These are phyloP conservation scores for Metschnikowia chrysomelidarum DNA, from an alignment of 805 yeast species.

Conservation along the genomic window DNA sequence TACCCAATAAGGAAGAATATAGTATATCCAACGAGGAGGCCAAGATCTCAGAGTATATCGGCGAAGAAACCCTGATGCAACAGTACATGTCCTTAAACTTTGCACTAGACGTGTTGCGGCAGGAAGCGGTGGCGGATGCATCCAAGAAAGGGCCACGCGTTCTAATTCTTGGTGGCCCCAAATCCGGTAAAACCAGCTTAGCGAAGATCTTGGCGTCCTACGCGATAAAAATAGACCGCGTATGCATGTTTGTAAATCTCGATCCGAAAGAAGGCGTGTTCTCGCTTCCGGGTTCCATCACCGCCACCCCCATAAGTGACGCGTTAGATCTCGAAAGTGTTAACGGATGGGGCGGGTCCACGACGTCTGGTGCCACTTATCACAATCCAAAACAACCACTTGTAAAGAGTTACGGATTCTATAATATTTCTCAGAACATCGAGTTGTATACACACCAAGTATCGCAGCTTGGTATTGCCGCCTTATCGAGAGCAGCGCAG, in stretches of 20 bases:
- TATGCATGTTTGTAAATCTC: slow-evolving; percentile 73
- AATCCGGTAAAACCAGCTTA: slow-evolving; percentile 77
- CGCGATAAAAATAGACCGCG: slow-evolving; percentile 64
- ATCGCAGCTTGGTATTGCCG: slow-evolving; percentile 49
- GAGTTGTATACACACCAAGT: slow-evolving; percentile 51
- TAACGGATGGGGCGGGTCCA: slow-evolving; percentile 74
- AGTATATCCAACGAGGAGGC: slow-evolving; percentile 32
- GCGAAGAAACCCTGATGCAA: slow-evolving; percentile 69
- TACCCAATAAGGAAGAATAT: slow-evolving; percentile 25
- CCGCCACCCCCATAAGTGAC: slow-evolving; percentile 83
- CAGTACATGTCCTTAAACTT: slow-evolving; percentile 69
- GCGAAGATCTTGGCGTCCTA: slow-evolving; percentile 70
- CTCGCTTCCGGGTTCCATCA: slow-evolving; percentile 76
- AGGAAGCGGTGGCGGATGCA: slow-evolving; percentile 27
- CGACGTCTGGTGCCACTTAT: slow-evolving; percentile 68
- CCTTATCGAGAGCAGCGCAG: slow-evolving; percentile 46
- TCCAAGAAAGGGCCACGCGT: slow-evolving; percentile 54
- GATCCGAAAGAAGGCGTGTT: slow-evolving; percentile 73
- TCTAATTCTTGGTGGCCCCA: slow-evolving; percentile 67
- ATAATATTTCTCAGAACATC: slow-evolving; percentile 53
- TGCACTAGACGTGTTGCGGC: slow-evolving; percentile 59
- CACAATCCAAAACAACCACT: slow-evolving; percentile 87
- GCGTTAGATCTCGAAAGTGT: slow-evolving; percentile 68
- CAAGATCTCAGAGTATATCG: slow-evolving; percentile 55
- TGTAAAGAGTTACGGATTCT: slow-evolving; percentile 78